Conservation (phyloP, 176 grass and related monocot species). For the Carex pumila region DNA sequence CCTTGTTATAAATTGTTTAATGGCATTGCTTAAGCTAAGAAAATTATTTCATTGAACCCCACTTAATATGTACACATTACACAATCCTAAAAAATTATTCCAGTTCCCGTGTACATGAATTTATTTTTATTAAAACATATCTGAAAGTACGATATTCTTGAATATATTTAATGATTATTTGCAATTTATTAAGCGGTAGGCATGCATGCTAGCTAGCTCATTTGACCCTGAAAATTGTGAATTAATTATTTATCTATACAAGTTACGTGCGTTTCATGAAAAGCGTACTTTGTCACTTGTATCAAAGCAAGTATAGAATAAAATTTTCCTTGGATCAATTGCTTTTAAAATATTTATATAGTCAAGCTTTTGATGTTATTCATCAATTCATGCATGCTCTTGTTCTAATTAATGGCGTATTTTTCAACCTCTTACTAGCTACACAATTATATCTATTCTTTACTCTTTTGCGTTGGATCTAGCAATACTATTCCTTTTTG, state of each 20-base stretch:
- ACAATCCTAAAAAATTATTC: not conserved
- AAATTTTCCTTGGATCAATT: slow-evolving; percentile 9
- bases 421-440: not conserved
- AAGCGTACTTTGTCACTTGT: slow-evolving; percentile 2
- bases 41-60: not conserved
- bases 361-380: slow-evolving; percentile 5
- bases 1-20: not conserved
- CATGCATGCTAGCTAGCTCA: not conserved
- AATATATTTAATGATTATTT: not conserved
- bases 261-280: slow-evolving; percentile 21
- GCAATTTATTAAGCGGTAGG: not conserved
- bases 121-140: not conserved
- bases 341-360: not conserved
- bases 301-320: slow-evolving; percentile 16
- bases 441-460: not conserved
- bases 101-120: not conserved
- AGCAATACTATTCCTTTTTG: not conserved
- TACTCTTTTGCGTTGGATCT: slow-evolving; percentile 4
- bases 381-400: not conserved
- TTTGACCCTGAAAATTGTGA: not conserved
- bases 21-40: not conserved
- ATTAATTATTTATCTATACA: not conserved
- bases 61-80: no score
- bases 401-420: slow-evolving; percentile 3
- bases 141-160: not conserved